Base-by-base conservation (phyloP, 2,329 filamentous ascomycete genomes). In the Fusarium floridanum region DNA sequence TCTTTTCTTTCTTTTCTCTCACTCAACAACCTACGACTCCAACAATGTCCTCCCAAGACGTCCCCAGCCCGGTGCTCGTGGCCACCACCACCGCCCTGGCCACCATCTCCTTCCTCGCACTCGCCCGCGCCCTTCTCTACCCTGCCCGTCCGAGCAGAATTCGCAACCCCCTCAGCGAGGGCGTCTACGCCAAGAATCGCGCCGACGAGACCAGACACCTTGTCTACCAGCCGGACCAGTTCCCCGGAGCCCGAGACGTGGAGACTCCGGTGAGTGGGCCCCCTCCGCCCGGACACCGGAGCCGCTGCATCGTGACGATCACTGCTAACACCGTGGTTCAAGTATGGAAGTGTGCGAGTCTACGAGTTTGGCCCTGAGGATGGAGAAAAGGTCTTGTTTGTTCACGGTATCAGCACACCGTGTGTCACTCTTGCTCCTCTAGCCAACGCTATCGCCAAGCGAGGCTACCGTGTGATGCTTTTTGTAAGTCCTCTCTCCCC, bases 331-430 rank as follows among this genome's bases (percentile, higher is more conserved):
- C 20, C 29, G 8, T 9, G 6, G 14, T n/a, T 17, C 9, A 45
- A 89, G 79, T 95, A 94, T 80, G 94, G 95, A 60, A 91, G 87
- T 37, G 91, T 95, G 64, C 87, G 93, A 41, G 92, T 94, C 24
- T 97, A 97, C 80, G 95, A 97, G 84, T 97, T 93, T 84, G 95
- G 95, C 1, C 93, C 94, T 1, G 88, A 91, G 61, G 83, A 89
- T 64, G 95, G 95, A 9, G 87, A 89, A 55, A 95, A 93, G 78
- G 91, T 97, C 6, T 83, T 97, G 17, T 87, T 97, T 37, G 86
- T 97, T 10, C 95, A 97, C 80, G 95, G 95, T 53, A 96, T 97
- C 80, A 94, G 92, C 70, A 97, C 94, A 0, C 93, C 94, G 0
- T 95, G 93, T 81, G 89, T 95, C 76, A 91, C 93, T 2, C 86